Conservation (phyloP, 1,284 basidiomycete species). For the Anthracocystis setariae region DNA sequence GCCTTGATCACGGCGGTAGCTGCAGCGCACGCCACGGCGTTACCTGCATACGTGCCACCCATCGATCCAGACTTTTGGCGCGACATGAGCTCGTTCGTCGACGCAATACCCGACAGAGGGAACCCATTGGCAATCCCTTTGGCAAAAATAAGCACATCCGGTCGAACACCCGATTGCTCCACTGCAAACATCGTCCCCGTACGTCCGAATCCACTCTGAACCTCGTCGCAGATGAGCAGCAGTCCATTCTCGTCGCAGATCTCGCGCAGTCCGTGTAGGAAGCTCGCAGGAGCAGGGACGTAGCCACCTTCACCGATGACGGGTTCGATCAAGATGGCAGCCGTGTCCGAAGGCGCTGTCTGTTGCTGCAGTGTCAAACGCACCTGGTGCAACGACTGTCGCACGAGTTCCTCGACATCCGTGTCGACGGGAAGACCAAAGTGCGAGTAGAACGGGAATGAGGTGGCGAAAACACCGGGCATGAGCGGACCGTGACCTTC, state of each 20-base stretch:
- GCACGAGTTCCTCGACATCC: conserved; percentile 75
- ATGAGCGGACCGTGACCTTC: conserved; percentile 82
- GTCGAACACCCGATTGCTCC: conserved; percentile 80
- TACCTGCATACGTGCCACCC: conserved; percentile 70
- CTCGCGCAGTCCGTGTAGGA: conserved; percentile 80
- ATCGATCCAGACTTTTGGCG: conserved; percentile 81
- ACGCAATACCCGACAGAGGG: conserved; percentile 86
- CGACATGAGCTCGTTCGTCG: conserved; percentile 83
- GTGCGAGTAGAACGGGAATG: conserved; percentile 95
- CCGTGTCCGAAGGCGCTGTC: conserved; percentile 83
- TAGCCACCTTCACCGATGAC: conserved; percentile 93
- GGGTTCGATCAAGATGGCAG: conserved; percentile 90
- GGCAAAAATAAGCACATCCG: conserved; percentile 88
- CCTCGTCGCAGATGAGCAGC: conserved; percentile 94
- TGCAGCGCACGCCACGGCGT: conserved; percentile 63
- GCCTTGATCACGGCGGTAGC: conserved; percentile 56
- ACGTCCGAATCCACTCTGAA: conserved; percentile 76
- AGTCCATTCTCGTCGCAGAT: conserved; percentile 89
- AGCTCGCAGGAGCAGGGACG: conserved; percentile 84
- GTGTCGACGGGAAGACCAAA: conserved; percentile 76
- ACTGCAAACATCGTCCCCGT: conserved; percentile 73
- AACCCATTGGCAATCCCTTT: conserved; percentile 96
- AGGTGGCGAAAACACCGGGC: conserved; percentile 83
- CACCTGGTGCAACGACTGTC: conserved; percentile 81
- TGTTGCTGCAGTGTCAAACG: conserved; percentile 85